Conservation (phyloP, 371 early-diverging fungal species). For the Rhizopus microsporus region DNA sequence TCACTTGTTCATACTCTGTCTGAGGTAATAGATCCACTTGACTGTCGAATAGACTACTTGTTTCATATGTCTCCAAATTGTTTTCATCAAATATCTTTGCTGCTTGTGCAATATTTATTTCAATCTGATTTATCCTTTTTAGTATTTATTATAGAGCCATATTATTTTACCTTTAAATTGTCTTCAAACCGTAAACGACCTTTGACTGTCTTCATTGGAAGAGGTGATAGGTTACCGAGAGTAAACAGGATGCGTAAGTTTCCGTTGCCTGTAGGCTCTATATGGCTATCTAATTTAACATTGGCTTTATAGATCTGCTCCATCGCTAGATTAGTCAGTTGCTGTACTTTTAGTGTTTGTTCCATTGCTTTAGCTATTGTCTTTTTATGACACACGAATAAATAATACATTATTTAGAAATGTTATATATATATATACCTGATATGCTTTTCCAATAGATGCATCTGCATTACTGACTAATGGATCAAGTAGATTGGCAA, state of each 20-base stretch:
- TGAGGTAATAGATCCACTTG: conserved; percentile 11
- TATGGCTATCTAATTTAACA: conserved; percentile 8
- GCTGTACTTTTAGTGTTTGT: conserved; percentile 25
- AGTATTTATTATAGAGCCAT: not conserved
- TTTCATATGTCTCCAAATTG: not conserved
- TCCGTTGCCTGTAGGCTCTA: conserved; percentile 18
- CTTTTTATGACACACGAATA: conserved; percentile 1
- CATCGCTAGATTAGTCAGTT: conserved; percentile 22
- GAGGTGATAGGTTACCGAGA: conserved; percentile 3
- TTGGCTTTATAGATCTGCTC: conserved; percentile 30
- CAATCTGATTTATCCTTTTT: not conserved
- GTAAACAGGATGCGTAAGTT: not conserved
- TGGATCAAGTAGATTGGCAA: not conserved
- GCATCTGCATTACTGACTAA: not conserved
- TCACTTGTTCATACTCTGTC: conserved; percentile 12
- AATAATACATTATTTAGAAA: not conserved
- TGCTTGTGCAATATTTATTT: not conserved
- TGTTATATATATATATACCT: not conserved
- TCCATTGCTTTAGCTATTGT: conserved; percentile 24
- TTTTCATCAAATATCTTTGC: not conserved
- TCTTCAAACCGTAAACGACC: conserved; percentile 3
- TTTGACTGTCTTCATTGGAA: conserved; percentile 5
- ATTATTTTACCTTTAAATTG: not conserved
- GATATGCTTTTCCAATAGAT: not conserved
- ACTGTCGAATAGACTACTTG: conserved; percentile 3